A percentile compares a stretch with the other conserved stretches of the same genome.
These are phyloP conservation scores for Pascua sp. DNA, from an alignment of 1,284 basidiomycete genomes.

Conservation along the genomic window DNA sequence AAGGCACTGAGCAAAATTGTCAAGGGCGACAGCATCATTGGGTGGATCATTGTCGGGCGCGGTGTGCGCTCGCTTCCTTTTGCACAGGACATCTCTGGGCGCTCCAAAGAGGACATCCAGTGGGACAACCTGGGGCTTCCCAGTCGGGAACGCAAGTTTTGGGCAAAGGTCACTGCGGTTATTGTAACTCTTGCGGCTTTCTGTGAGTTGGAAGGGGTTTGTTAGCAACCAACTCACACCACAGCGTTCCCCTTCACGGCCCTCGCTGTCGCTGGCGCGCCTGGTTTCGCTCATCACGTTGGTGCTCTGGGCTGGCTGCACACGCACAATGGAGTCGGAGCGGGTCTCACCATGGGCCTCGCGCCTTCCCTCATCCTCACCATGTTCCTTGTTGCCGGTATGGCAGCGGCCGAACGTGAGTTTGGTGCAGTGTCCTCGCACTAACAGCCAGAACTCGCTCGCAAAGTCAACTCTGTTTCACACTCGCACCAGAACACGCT, in stretches of 20 bases:
- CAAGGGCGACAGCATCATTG: slow-evolving; percentile 58
- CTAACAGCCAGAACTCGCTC: slow-evolving; percentile 20
- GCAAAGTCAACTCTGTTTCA: slow-evolving; percentile 60
- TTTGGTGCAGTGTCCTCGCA: slow-evolving; percentile 5
- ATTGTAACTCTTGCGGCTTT: slow-evolving; percentile 58
- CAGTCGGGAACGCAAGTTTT: slow-evolving; percentile 57
- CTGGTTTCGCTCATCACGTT: slow-evolving; percentile 64
- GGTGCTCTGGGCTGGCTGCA: slow-evolving; percentile 61
- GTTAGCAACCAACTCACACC: slow-evolving; percentile 22
- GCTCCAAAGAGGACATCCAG: slow-evolving; percentile 72
- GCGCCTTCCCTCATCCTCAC: slow-evolving; percentile 62
- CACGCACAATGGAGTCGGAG: slow-evolving; percentile 54
- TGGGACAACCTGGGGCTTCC: slow-evolving; percentile 70
- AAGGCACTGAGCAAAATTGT: slow-evolving; percentile 59
- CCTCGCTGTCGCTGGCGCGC: slow-evolving; percentile 62
- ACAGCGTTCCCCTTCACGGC: slow-evolving; percentile 65
- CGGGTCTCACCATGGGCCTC: slow-evolving; percentile 64
- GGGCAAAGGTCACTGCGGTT: slow-evolving; percentile 57
- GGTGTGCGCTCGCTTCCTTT: slow-evolving; percentile 63
- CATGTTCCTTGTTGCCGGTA: slow-evolving; percentile 58
- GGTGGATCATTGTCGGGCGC: slow-evolving; percentile 70
- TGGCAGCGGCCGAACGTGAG: slow-evolving; percentile 61
- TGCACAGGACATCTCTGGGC: slow-evolving; percentile 65
- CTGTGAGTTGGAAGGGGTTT: slow-evolving; percentile 54
- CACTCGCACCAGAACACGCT: slow-evolving; percentile 60